These are phyloP conservation scores for Hypoxylon perforatum DNA, from an alignment of 495 filamentous ascomycete genomes.

Conservation along the genomic window DNA sequence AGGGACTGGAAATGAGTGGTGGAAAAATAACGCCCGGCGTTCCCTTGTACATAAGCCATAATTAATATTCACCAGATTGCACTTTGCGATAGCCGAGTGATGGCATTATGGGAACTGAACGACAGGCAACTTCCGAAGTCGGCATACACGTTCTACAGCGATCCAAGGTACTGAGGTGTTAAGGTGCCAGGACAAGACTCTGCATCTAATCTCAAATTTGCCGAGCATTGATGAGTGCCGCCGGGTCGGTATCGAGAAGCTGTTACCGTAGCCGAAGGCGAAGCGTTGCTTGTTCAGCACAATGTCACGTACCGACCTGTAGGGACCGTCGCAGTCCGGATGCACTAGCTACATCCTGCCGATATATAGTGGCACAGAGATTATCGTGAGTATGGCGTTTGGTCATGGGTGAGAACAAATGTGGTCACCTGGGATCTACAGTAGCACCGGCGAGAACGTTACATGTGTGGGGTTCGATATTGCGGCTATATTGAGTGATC, in stretches of 20 bases:
- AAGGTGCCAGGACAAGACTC: not conserved
- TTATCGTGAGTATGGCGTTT: slow-evolving; percentile 2
- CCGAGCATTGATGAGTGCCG: slow-evolving; percentile 39
- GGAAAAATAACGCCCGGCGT: not conserved
- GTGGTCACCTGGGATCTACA: slow-evolving; percentile 35
- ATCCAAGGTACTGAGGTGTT: no score
- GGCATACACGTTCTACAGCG: not conserved
- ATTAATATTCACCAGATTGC: no score
- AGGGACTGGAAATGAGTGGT: slow-evolving; percentile 8
- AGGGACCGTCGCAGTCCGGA: slow-evolving; percentile 37
- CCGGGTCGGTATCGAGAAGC: slow-evolving; percentile 38
- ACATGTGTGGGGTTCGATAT: slow-evolving; percentile 43
- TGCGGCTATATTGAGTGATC: slow-evolving; percentile 37
- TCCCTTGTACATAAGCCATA: not conserved
- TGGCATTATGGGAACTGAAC: not conserved
- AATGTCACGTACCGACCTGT: slow-evolving; percentile 25
- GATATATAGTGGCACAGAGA: slow-evolving; percentile 4
- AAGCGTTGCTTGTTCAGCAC: slow-evolving; percentile 7
- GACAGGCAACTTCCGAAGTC: no score
- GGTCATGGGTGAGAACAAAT: slow-evolving; percentile 11
- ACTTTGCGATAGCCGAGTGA: not conserved
- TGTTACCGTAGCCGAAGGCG: slow-evolving; percentile 23
- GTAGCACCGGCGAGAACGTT: slow-evolving; percentile 35
- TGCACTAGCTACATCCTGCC: slow-evolving; percentile 21
- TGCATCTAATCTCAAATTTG: slow-evolving; percentile 14